These are phyloP conservation scores for Pontederia paniculata DNA, from an alignment of 176 grass and related monocot species.

Conservation along the genomic window DNA sequence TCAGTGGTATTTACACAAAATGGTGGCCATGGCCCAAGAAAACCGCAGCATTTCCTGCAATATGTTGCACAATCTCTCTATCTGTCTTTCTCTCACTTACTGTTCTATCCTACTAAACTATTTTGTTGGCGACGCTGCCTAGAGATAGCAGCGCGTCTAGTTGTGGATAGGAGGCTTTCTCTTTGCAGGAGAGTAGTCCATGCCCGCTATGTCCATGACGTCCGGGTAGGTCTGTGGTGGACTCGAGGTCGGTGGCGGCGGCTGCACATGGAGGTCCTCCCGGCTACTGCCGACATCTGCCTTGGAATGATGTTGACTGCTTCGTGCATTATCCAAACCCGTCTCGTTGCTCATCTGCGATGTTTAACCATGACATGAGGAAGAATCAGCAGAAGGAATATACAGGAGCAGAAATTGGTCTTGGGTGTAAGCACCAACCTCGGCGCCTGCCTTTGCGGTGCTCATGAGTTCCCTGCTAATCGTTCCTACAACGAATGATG, in stretches of 20 bases:
- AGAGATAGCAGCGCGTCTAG: slow-evolving; percentile 11
- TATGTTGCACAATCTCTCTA: slow-evolving; percentile 39
- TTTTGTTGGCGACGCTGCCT: neutral
- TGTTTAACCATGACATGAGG: too few species aligned
- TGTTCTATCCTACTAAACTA: slow-evolving; percentile 27
- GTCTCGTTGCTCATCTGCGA: slow-evolving; percentile 15
- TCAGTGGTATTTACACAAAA: slow-evolving; percentile 27
- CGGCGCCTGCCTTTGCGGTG: slow-evolving; percentile 8
- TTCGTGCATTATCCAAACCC: neutral
- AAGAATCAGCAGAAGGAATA: too few species aligned
- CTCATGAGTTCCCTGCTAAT: slow-evolving; percentile 19
- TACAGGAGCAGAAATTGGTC: neutral
- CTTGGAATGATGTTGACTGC: neutral
- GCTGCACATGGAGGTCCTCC: neutral
- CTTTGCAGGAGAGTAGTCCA: slow-evolving; percentile 88
- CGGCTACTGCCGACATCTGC: neutral
- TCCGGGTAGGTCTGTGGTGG: slow-evolving; percentile 28
- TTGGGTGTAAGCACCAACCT: slow-evolving; percentile 1
- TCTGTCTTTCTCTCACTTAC: neutral
- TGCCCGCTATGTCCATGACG: slow-evolving; percentile 71
- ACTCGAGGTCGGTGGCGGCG: neutral
- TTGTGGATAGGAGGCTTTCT: slow-evolving; percentile 98
- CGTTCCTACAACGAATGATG: slow-evolving; percentile 16
- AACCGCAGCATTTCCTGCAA: slow-evolving; percentile 75
- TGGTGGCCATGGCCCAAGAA: slow-evolving; percentile 48